A percentile compares a stretch with the other conserved stretches of the same genome.
Conservation (phyloP, 306 rosid species). For the Ceratonia siliqua region DNA sequence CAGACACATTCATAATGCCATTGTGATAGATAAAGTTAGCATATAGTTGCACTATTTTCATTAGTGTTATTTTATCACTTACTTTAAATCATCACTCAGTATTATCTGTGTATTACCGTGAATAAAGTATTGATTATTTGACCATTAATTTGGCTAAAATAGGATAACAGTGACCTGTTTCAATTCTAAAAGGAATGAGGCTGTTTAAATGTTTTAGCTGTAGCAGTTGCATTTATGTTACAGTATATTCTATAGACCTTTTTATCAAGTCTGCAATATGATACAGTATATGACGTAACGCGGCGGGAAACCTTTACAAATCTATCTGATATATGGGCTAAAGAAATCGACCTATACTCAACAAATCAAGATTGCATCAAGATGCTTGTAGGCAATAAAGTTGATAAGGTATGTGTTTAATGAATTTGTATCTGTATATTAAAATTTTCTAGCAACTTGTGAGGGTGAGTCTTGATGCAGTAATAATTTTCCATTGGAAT, state of each 20-base stretch:
- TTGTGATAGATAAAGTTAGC: not conserved
- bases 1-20: not conserved
- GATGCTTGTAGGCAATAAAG: constrained; percentile 86
- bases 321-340: constrained; percentile 85
- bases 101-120: not conserved
- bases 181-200: not conserved
- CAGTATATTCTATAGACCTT: constrained; percentile 5
- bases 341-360: constrained; percentile 73
- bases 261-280: constrained; percentile 28
- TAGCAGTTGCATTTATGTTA: not conserved
- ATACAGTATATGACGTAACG: constrained; percentile 72
- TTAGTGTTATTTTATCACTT: not conserved
- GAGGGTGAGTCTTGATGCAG: not conserved
- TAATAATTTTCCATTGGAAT: not conserved
- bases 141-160: constrained; percentile 9
- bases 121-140: not conserved
- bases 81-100: not conserved
- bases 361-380: constrained; percentile 83
- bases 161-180: constrained; percentile 1
- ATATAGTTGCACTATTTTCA: not conserved
- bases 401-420: constrained; percentile 56
- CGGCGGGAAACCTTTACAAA: constrained; percentile 72
- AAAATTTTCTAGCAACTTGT: not conserved
- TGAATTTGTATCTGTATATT: constrained; percentile 5
- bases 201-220: not conserved